phyloP scores from a whole-genome alignment of 148 eudicot species.

The Chenopodium suecicum region DNA sequence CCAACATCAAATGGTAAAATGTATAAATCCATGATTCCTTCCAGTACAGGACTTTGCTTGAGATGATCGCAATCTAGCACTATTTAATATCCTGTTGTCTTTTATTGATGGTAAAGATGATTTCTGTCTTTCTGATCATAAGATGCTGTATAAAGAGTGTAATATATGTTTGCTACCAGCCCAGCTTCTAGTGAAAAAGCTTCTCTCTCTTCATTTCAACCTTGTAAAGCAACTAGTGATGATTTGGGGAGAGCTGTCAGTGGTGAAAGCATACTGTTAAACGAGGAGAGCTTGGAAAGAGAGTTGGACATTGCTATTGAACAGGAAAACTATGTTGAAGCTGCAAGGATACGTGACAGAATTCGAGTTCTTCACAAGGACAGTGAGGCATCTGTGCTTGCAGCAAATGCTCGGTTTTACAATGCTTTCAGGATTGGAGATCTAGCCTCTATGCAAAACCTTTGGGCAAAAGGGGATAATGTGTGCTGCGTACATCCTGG shows the following conservation, averaged over 20 bases:
- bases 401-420: slow-evolving; percentile 81
- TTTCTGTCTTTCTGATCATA: background rate
- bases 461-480: slow-evolving; percentile 76
- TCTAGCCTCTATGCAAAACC: slow-evolving; percentile 76
- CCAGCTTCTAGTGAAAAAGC: slow-evolving; percentile 46
- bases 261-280: slow-evolving; percentile 71
- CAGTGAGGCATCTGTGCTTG: slow-evolving; percentile 72
- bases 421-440: slow-evolving; percentile 83
- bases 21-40: background rate
- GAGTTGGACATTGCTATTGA: slow-evolving; percentile 72
- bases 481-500: slow-evolving; percentile 98
- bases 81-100: background rate
- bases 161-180: slow-evolving; percentile 47
- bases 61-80: background rate
- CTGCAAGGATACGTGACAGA: slow-evolving; percentile 89
- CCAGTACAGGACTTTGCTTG: background rate
- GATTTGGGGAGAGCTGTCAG: slow-evolving; percentile 58
- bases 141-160: slow-evolving; percentile 17
- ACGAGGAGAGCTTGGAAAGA: slow-evolving; percentile 61
- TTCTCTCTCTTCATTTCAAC: slow-evolving; percentile 30
- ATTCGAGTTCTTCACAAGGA: slow-evolving; percentile 71
- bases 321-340: slow-evolving; percentile 81
- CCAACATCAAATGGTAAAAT: background rate
- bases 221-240: slow-evolving; percentile 67
- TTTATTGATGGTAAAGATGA: background rate